Conservation (phyloP, 2,329 filamentous ascomycete species). For the Diplocarpon mali region DNA sequence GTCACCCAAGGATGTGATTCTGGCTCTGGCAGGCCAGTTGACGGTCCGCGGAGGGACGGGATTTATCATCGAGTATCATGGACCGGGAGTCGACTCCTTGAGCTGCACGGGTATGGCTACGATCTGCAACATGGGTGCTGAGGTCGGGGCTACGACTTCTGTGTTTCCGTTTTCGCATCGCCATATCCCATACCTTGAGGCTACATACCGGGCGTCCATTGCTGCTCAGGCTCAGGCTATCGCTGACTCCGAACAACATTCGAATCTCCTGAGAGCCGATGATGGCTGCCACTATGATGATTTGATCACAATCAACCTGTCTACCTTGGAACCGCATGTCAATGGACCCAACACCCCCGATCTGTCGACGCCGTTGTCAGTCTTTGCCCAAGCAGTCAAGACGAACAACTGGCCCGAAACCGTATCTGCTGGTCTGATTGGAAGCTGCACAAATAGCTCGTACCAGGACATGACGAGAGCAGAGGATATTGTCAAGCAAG, state of each 20-base stretch:
- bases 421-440: conserved; percentile 87
- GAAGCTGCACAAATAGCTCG: conserved; percentile 97
- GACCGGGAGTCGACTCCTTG: conserved; percentile 77
- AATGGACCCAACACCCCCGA: conserved; percentile 97
- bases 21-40: conserved; percentile 76
- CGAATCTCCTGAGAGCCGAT: conserved; percentile 65
- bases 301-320: conserved; percentile 82
- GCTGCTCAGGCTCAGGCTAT: conserved; percentile 25
- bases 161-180: conserved; percentile 79
- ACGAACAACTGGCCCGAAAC: conserved; percentile 83
- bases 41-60: conserved; percentile 92
- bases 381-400: conserved; percentile 76
- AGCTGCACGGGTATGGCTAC: conserved; percentile 93
- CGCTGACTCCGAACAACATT: conserved; percentile 30
- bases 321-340: conserved; percentile 84
- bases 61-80: conserved; percentile 89
- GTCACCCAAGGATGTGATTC: conserved; percentile 89
- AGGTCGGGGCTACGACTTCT: conserved; percentile 74
- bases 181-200: conserved; percentile 74
- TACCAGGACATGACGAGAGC: conserved; percentile 98
- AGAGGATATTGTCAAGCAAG: conserved; percentile 86
- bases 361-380: conserved; percentile 80
- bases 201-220: conserved; percentile 58
- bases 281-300: conserved; percentile 79
- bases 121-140: conserved; percentile 79